These are phyloP conservation scores for Cercospora brassicicola DNA, from an alignment of 2,329 filamentous ascomycete genomes.

Conservation along the genomic window DNA sequence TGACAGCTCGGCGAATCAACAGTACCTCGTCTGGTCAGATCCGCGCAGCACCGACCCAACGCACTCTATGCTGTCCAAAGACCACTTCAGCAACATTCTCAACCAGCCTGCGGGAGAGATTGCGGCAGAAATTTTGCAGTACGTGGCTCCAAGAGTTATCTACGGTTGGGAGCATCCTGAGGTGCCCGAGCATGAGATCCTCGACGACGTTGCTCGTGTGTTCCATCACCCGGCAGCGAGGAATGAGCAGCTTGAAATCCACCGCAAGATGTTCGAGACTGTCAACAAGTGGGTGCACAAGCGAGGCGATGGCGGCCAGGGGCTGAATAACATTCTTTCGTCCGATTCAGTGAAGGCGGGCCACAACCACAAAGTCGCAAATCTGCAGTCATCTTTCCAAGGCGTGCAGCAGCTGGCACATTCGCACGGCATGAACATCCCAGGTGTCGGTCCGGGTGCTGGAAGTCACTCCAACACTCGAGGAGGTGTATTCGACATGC, in stretches of 20 bases:
- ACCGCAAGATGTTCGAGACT: conserved; percentile 83
- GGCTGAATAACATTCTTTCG: conserved; percentile 72
- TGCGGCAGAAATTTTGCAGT: conserved; percentile 68
- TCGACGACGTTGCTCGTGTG: conserved; percentile 74
- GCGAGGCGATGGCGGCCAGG: conserved; percentile 63
- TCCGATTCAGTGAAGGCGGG: conserved; percentile 81
- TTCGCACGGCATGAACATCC: conserved; percentile 24
- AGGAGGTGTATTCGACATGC: conserved; percentile 36
- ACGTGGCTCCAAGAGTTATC: conserved; percentile 80
- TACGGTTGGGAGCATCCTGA: conserved; percentile 91
- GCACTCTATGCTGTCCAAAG: conserved; percentile 54
- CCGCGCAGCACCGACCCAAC: conserved; percentile 51
- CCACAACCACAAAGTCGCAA: conserved; percentile 65
- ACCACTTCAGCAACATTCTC: conserved; percentile 54
- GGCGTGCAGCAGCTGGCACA: conserved; percentile 31
- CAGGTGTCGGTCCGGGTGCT: conserved; percentile 26
- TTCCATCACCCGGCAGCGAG: conserved; percentile 91
- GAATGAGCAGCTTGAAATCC: conserved; percentile 73
- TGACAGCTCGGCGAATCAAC: conserved; percentile 52
- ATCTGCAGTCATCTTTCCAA: conserved; percentile 30
- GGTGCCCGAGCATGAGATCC: conserved; percentile 78
- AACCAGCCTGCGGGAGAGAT: conserved; percentile 53
- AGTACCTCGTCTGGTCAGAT: conserved; percentile 53
- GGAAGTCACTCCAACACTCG: conserved; percentile 31
- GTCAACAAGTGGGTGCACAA: conserved; percentile 79